Base-by-base conservation (phyloP, 352 stramenopile genomes). In the Globisporangium rhizosaccharum region DNA sequence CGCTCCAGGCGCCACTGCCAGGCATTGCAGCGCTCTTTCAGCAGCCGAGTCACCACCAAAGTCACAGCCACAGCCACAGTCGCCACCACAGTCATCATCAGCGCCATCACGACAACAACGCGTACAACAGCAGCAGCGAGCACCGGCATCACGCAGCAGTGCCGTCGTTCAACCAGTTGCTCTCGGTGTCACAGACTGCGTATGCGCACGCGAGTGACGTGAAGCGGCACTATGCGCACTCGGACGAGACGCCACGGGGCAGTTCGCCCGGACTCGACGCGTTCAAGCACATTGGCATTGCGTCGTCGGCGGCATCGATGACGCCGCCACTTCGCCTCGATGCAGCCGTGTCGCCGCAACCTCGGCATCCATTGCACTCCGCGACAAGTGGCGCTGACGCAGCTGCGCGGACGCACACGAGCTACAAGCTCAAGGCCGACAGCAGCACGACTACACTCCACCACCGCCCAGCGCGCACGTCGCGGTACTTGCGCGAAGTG, bases 401-500 rank as follows among this genome's bases (percentile, higher is more conserved):
- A 37, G 37, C 33, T 8, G 41, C 18, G 17, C 17, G 53, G 6
- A 57, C 23, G 17, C 53, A 57, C 25, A 57, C 51, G 36, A 49
- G n/a, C 51, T 57, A 57, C 36, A 57, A 57, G 14, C 51, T 37
- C 51, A 33, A 48, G 20, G 41, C 30, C 1, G 10, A 9, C 1
- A 36, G 20, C 11, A 41, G 17, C 42, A 59, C 23, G 23, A 23
- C 23, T 23, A 23, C 23, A 23, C 23, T 23, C 23, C 23, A 23
- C 11, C 30, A 36, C 12, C 54, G 41, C n/a, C 42, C 42, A n/a
- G 46, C 33, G 28, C 48, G 50, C 26, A 51, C 41, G 28, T 62
- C 57, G 39, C 57, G 57, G 39, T 62, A 62, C 50, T 37, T 62
- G 41, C 57, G 57, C n/a, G 63, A 71, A 36, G 26, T 47, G 39